These are phyloP conservation scores for Nicotiana benthamiana DNA, from an alignment of 257 asterid species.

Conservation along the genomic window DNA sequence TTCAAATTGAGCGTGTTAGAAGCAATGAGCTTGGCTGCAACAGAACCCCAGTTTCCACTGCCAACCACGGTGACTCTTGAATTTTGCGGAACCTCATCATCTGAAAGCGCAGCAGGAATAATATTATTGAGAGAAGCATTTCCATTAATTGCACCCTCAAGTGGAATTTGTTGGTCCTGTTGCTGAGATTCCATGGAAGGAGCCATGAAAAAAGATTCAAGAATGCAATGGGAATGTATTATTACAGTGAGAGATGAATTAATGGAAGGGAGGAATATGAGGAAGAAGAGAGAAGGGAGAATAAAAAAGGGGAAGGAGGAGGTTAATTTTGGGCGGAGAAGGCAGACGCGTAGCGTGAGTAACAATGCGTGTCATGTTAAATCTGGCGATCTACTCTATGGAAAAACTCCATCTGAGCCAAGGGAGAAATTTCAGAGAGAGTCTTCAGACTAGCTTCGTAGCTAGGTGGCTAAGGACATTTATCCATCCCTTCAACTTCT, in stretches of 20 bases:
- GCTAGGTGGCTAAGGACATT: neutral
- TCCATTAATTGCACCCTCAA: neutral
- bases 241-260: neutral
- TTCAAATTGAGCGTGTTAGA: conserved; percentile 49
- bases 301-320: neutral
- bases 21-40: conserved; percentile 85
- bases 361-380: conserved; percentile 11
- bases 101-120: neutral
- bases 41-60: conserved; percentile 95
- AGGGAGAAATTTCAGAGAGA: too few relatives aligned
- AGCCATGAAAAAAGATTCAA: conserved; percentile 18
- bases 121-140: neutral
- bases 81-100: conserved; percentile 16
- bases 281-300: neutral
- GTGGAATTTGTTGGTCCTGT: neutral
- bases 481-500: neutral
- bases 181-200: conserved; percentile 24
- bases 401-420: neutral
- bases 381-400: conserved; percentile 8
- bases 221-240: neutral
- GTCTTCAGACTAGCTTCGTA: neutral
- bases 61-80: conserved; percentile 76
- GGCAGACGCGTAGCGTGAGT: conserved; percentile 6
- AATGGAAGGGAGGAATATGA: neutral
- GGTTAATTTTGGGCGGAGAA: conserved; percentile 7